These are phyloP conservation scores for Hypoxylon sp. DNA, from an alignment of 2,329 filamentous ascomycete species.

Conservation along the genomic window DNA sequence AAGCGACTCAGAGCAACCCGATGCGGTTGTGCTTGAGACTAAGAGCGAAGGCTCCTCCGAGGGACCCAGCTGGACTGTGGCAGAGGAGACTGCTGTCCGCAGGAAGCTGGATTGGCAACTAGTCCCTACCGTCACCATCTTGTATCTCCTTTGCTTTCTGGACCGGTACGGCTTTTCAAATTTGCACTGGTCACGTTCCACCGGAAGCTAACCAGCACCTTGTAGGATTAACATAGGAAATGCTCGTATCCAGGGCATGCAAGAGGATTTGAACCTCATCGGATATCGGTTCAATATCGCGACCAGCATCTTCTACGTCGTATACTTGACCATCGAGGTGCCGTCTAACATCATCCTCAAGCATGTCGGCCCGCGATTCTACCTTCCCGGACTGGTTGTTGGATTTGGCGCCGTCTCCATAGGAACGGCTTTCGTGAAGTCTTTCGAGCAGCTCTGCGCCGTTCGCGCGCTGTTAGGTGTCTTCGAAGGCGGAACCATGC, in stretches of 20 bases:
- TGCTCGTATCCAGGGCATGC: conserved; percentile 69
- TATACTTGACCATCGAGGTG: conserved; percentile 69
- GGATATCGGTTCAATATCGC: conserved; percentile 70
- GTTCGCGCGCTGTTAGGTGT: conserved; percentile 66
- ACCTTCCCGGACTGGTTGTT: conserved; percentile 67
- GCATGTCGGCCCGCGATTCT: conserved; percentile 66
- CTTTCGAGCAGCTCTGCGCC: conserved; percentile 62
- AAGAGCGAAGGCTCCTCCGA: conserved; percentile 51
- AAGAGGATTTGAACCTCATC: conserved; percentile 62
- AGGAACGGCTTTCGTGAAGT: conserved; percentile 67
- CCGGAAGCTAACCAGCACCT: conserved; percentile 44
- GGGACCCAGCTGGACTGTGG: conserved; percentile 62
- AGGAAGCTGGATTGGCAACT: conserved; percentile 68
- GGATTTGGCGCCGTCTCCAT: conserved; percentile 70
- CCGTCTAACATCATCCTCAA: conserved; percentile 71
- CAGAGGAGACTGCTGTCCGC: conserved; percentile 64
- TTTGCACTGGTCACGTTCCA: background rate
- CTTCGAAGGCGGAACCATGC: conserved; percentile 71
- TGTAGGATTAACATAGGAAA: conserved; percentile 65
- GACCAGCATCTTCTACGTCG: conserved; percentile 71
- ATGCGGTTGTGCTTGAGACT: conserved; percentile 48
- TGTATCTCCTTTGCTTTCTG: conserved; percentile 69
- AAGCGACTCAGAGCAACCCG: conserved; percentile 43
- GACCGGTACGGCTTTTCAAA: conserved; percentile 51
- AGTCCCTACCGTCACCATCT: conserved; percentile 66